Percentiles rank a stretch among this genome's conserved stretches.
phyloP scores from a whole-genome alignment of 805 yeast species.

The Torulaspora microellipsoides region DNA sequence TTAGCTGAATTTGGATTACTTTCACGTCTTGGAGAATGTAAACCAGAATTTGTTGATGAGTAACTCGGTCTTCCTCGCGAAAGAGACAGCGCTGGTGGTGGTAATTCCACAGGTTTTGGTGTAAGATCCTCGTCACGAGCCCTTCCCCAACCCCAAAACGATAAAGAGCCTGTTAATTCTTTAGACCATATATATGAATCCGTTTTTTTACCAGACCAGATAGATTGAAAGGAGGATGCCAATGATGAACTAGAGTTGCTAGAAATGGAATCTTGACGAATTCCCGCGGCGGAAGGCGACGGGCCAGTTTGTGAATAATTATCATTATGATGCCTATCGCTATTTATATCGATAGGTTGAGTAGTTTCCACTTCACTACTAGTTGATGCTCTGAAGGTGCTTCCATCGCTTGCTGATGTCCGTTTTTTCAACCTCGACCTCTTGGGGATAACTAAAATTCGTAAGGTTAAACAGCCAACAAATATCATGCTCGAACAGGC shows the following conservation, averaged over 20 bases:
- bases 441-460: conserved; percentile 14
- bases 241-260: conserved; percentile 9
- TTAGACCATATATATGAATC: conserved; percentile 24
- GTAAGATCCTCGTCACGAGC: conserved; percentile 8
- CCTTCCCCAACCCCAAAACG: conserved; percentile 29
- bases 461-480: conserved; percentile 32
- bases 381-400: neutral
- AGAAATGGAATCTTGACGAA: conserved; percentile 4
- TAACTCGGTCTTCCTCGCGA: conserved; percentile 7
- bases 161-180: conserved; percentile 25
- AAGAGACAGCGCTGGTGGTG: neutral
- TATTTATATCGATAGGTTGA: conserved; percentile 18
- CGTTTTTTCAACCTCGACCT: conserved; percentile 1
- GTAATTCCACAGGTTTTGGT: neutral
- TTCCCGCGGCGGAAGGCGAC: neutral
- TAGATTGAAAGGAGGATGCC: conserved; percentile 13
- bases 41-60: conserved; percentile 4
- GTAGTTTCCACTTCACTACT: conserved; percentile 1
- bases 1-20: conserved; percentile 4
- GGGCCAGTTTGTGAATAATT: neutral
- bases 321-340: neutral
- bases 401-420: neutral
- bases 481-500: conserved; percentile 41
- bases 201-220: conserved; percentile 13
- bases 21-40: conserved; percentile 7